Evolutionary conservation across 148 eudicot genomes (phyloP), one percentile per base, ranked within the genome.

Genomic region (Silene conica): DNA sequence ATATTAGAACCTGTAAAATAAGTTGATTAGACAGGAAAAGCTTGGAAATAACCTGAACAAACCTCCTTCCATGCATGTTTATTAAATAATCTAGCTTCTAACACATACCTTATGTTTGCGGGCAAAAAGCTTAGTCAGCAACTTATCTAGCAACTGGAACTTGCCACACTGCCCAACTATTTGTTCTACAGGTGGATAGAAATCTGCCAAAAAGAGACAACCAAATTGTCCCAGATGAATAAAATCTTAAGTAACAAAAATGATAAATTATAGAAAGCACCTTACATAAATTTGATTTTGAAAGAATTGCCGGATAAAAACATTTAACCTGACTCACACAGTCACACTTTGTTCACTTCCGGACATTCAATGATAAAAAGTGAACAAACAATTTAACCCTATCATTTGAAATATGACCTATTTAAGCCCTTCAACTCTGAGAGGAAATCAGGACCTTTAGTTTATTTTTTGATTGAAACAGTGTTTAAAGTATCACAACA

Each of bases 101-200:
- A 74, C 26, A 28, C 83, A 59, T 83, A 89, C 99, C 74, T 96
- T 96, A 79, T 92, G 99, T 79, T 96, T 87, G 62, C 79, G 87
- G 58, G 83, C 85, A 81, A 96, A 85, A 52, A 96, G 89, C 79
- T 85, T 85, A 67, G 55, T 38, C 75, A 96, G 80, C 76, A 96
- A 70, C 79, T 80, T 90, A 78, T 92, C 99, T 79, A 96, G 84
- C 85, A 96, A 78, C 52, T 78, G 85, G 66, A 96, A 92, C 74
- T 96, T 96, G 23, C 99, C 99, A 78, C 99, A 90, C 78, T 96
- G 99, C 57, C 46, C 89, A 79, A 96, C 95, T 66, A 96, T 89
- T 82, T 90, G 80, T 55, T 96, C 96, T 19, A 96, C 83, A 64
- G 99, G 96, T 25, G 99, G 99, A 79, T 92, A 96, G 7, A 79